Evolutionary conservation across 257 asterid genomes (phyloP).

Genomic region (Cruciata laevipes): DNA sequence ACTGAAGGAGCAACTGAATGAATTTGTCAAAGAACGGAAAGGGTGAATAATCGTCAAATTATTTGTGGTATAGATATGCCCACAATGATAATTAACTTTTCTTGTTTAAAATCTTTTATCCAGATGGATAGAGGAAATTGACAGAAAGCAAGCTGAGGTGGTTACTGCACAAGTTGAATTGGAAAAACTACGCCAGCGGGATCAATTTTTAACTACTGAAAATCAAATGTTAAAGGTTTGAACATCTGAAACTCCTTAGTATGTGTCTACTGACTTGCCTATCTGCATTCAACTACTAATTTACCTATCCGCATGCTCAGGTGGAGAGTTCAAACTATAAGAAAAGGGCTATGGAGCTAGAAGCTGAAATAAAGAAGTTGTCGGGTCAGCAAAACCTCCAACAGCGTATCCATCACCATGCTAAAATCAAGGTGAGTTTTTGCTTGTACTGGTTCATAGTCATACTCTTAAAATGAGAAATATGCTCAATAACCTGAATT

Average conservation of each 20-base stretch:
- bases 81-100: slow-evolving; percentile 3
- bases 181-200: slow-evolving; percentile 60
- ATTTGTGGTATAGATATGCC: slow-evolving; percentile 6
- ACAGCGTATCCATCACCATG: slow-evolving; percentile 97
- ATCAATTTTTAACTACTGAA: slow-evolving; percentile 58
- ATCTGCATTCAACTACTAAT: slow-evolving; percentile 14
- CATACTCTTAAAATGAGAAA: no score
- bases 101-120: slow-evolving; percentile 7
- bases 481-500: neutral
- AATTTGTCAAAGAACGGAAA: slow-evolving; percentile 71
- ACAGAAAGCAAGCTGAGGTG: slow-evolving; percentile 84
- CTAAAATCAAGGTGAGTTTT: slow-evolving; percentile 68
- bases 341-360: slow-evolving; percentile 67
- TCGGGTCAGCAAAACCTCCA: slow-evolving; percentile 95
- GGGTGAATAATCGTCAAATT: slow-evolving; percentile 42
- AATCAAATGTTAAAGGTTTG: slow-evolving; percentile 75
- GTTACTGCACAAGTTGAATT: slow-evolving; percentile 66
- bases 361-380: slow-evolving; percentile 65
- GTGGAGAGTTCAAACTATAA: slow-evolving; percentile 54
- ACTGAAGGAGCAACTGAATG: slow-evolving; percentile 67
- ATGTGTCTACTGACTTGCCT: neutral
- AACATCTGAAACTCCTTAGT: slow-evolving; percentile 1
- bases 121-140: slow-evolving; percentile 96
- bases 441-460: neutral
- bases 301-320: slow-evolving; percentile 31